phyloP scores from a whole-genome alignment of 1,139 yeast species.

The Pichia sp. region DNA sequence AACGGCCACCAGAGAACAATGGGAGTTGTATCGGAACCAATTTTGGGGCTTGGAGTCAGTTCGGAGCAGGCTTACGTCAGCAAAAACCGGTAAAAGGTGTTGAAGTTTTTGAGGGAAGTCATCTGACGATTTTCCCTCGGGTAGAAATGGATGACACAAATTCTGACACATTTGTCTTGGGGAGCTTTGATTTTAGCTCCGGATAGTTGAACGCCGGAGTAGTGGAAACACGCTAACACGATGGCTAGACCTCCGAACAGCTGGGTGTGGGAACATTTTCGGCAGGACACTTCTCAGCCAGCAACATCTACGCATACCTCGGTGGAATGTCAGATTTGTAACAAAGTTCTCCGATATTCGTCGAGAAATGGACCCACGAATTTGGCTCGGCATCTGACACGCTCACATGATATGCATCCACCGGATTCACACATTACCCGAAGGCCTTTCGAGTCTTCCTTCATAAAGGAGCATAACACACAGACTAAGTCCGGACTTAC shows the following conservation, averaged over 20 bases:
- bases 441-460: slow-evolving; percentile 23
- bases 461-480: background rate
- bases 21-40: slow-evolving; percentile 92
- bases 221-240: background rate
- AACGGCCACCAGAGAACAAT: slow-evolving; percentile 82
- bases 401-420: slow-evolving; percentile 26
- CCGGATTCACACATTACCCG: slow-evolving; percentile 25
- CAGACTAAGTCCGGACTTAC: too few species aligned
- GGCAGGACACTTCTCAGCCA: slow-evolving; percentile 8
- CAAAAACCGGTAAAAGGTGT: background rate
- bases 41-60: slow-evolving; percentile 88
- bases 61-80: slow-evolving; percentile 43
- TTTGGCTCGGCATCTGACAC: slow-evolving; percentile 29
- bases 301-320: slow-evolving; percentile 6
- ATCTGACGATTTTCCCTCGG: background rate
- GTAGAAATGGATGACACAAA: background rate
- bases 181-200: background rate
- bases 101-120: background rate
- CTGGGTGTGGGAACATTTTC: slow-evolving; percentile 33
- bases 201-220: background rate
- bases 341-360: slow-evolving; percentile 27
- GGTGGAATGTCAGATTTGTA: slow-evolving; percentile 26
- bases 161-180: background rate
- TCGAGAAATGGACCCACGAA: slow-evolving; percentile 33
- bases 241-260: slow-evolving; percentile 33